phyloP scores from a whole-genome alignment of 805 yeast genomes.

The Lachancea waltii region DNA sequence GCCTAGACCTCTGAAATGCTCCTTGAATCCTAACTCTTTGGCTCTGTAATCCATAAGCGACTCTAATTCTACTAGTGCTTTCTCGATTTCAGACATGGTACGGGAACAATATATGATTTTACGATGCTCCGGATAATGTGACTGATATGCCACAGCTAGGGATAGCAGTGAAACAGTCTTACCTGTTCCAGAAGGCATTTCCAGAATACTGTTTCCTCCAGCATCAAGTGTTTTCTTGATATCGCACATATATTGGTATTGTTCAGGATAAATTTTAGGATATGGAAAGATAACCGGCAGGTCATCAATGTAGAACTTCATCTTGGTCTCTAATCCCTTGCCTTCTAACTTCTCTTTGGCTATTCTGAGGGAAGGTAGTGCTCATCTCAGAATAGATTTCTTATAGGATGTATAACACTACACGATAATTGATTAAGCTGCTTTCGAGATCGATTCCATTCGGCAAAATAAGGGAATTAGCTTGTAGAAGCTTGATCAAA shows the following conservation, averaged over 20 bases:
- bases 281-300: slow-evolving; percentile 93
- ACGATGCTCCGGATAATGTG: slow-evolving; percentile 84
- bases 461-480: no score
- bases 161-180: slow-evolving; percentile 90
- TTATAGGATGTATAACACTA: no score
- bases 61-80: slow-evolving; percentile 87
- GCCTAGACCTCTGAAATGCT: slow-evolving; percentile 91
- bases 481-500: no score
- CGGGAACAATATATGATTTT: slow-evolving; percentile 97
- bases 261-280: slow-evolving; percentile 96
- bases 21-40: slow-evolving; percentile 74
- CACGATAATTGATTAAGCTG: no score
- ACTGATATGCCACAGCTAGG: slow-evolving; percentile 89
- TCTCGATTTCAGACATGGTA: slow-evolving; percentile 98
- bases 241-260: slow-evolving; percentile 95
- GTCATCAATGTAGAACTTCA: slow-evolving; percentile 88
- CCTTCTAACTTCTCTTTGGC: background rate
- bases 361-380: background rate
- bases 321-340: slow-evolving; percentile 3
- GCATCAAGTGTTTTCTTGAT: slow-evolving; percentile 89
- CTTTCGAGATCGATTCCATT: no score
- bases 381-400: background rate
- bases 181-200: slow-evolving; percentile 99
- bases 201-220: slow-evolving; percentile 93
- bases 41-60: slow-evolving; percentile 82